Evolutionary conservation across 1,139 yeast genomes (phyloP).

Genomic region (Yamadazyma taylorii): DNA sequence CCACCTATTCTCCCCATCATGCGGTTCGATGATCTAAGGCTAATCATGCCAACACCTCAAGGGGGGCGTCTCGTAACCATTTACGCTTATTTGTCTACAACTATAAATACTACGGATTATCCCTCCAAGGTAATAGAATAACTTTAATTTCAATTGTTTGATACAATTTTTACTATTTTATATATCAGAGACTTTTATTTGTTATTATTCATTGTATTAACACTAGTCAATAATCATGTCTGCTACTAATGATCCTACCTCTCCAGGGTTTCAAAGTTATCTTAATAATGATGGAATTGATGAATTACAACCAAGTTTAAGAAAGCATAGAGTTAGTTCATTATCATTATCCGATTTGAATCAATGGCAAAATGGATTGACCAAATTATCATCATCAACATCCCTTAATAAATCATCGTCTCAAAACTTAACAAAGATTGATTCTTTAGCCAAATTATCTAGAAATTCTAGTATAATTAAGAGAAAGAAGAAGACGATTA

Average conservation of each 20-base stretch:
- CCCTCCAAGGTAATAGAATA: no score
- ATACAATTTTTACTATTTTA: no score
- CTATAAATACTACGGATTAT: no score
- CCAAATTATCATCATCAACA: slow-evolving; percentile 45
- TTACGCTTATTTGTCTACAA: no score
- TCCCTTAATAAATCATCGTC: slow-evolving; percentile 40
- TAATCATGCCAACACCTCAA: no score
- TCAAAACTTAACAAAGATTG: slow-evolving; percentile 48
- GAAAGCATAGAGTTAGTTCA: slow-evolving; percentile 69
- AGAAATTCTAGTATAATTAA: slow-evolving; percentile 53
- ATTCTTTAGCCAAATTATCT: slow-evolving; percentile 51
- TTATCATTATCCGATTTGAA: slow-evolving; percentile 69
- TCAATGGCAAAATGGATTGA: slow-evolving; percentile 54
- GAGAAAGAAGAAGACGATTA: slow-evolving; percentile 50
- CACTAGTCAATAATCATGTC: slow-evolving; percentile 1
- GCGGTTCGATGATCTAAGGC: no score
- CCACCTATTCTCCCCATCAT: no score
- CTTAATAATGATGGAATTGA: slow-evolving; percentile 74
- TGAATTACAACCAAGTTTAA: slow-evolving; percentile 56
- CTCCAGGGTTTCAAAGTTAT: slow-evolving; percentile 47
- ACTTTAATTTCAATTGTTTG: no score
- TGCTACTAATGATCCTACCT: slow-evolving; percentile 16
- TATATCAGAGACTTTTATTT: no score
- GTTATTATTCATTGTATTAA: no score
- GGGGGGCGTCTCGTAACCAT: no score